These are phyloP conservation scores for Aureobasidium sp. DNA, from an alignment of 2,329 filamentous ascomycete genomes.

Conservation along the genomic window DNA sequence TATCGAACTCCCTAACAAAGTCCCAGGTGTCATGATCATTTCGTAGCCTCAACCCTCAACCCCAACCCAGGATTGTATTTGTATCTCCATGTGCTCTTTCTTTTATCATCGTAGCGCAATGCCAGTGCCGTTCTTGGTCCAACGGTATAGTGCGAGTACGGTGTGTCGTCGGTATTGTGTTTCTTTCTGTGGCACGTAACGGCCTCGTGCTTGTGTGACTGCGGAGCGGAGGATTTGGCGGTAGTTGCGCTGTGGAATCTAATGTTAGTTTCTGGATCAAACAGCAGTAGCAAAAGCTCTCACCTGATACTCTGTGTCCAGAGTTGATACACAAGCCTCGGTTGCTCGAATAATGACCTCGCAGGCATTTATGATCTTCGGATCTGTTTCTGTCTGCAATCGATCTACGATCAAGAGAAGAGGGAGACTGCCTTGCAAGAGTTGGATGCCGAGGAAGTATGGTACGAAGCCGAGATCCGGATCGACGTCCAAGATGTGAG, in stretches of 20 bases:
- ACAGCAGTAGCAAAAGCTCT: neutral
- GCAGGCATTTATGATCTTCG: slow-evolving; percentile 14
- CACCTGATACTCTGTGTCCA: slow-evolving; percentile 15
- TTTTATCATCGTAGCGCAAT: slow-evolving; percentile 6
- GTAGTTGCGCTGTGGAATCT: slow-evolving; percentile 1
- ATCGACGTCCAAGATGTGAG: slow-evolving; percentile 12
- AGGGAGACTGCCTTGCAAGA: slow-evolving; percentile 12
- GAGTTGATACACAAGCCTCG: slow-evolving; percentile 13
- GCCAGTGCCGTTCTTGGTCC: slow-evolving; percentile 14
- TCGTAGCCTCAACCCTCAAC: neutral
- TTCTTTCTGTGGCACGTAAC: slow-evolving; percentile 15
- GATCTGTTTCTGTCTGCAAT: slow-evolving; percentile 15
- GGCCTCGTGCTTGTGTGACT: slow-evolving; percentile 14
- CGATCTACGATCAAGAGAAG: slow-evolving; percentile 15
- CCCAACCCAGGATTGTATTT: neutral
- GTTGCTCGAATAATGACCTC: slow-evolving; percentile 16
- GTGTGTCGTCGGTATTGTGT: slow-evolving; percentile 14
- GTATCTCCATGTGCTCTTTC: neutral
- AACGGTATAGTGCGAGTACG: slow-evolving; percentile 12
- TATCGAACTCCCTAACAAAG: neutral
- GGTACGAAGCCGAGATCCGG: slow-evolving; percentile 14
- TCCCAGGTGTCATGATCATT: neutral
- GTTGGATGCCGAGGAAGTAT: slow-evolving; percentile 14
- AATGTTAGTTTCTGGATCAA: neutral
- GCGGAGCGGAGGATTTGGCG: slow-evolving; percentile 13